Percentiles rank a stretch among this genome's conserved stretches.
Conservation (phyloP, 371 early-diverging fungal species). For the Choanephora cucurbitarum region DNA sequence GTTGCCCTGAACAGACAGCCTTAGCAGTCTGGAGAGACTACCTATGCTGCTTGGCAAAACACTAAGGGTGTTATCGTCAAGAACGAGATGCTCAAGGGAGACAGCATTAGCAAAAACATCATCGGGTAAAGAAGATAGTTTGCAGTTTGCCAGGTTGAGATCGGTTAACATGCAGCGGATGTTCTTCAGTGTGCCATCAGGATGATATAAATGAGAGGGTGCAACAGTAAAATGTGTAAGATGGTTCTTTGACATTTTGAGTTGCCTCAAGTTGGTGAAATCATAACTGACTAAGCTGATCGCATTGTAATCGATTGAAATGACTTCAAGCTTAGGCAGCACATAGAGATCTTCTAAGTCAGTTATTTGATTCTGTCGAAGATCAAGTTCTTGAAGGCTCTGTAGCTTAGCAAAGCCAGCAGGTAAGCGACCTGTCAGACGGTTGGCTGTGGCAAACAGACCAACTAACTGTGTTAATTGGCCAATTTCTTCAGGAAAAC, state of each 20-base stretch:
- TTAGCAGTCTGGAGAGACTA: conserved; percentile 49
- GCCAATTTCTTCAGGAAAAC: conserved; percentile 75
- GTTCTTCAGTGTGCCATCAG: conserved; percentile 4
- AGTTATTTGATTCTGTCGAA: conserved; percentile 73
- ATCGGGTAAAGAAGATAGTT: conserved; percentile 67
- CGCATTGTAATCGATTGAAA: conserved; percentile 75
- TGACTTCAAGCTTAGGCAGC: conserved; percentile 62
- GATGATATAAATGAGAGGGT: conserved; percentile 4
- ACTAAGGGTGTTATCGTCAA: conserved; percentile 79
- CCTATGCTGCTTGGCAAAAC: conserved; percentile 68
- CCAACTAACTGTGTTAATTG: conserved; percentile 61
- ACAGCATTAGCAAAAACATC: conserved; percentile 60
- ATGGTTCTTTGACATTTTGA: conserved; percentile 58
- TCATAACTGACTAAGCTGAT: conserved; percentile 48
- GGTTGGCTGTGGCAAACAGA: conserved; percentile 77
- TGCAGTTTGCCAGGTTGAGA: conserved; percentile 72
- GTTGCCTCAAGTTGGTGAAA: conserved; percentile 37
- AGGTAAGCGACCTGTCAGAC: conserved; percentile 71
- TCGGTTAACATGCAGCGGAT: conserved; percentile 30
- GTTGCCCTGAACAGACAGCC: conserved; percentile 75
- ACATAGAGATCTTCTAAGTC: conserved; percentile 61
- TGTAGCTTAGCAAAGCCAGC: conserved; percentile 59
- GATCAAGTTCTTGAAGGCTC: conserved; percentile 71
- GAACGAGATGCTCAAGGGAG: conserved; percentile 57
- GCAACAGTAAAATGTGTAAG: conserved; percentile 53